Evolutionary conservation across 129 eudicot species (phyloP), one percentile per base, ranked within the genome.

Genomic region (Escallonia herrerae): DNA sequence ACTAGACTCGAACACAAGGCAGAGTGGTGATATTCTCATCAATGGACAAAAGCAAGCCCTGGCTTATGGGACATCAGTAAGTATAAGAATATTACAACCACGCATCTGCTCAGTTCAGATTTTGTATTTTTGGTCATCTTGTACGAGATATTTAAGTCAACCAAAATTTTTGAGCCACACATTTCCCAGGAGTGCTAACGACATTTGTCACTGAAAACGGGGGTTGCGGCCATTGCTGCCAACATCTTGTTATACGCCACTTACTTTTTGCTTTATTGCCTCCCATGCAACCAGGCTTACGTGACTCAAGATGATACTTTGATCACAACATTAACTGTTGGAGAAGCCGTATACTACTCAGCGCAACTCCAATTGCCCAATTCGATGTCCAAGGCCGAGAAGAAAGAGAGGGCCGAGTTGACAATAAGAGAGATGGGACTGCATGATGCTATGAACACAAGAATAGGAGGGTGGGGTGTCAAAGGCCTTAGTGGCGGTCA

Each of bases 401-500:
- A 74, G 53, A 65, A 53, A 15, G 67, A 61, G 3, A 58, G 73
- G 45, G 80, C 72, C 0, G 84, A 75, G 3, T 33, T 11, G 39
- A 63, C 66, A 0, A 80, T 80, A 14, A 66, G 22, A 39, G 76
- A 80, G 22, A 66, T 80, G 81, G 84, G 84, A 1, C 45, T 80
- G 42, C 71, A 80, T 37, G 84, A 75, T 43, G 62, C 58, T 15
- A 48, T 56, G 4, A 58, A 80, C 74, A 75, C 76, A 2, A 75
- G 74, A 46, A 75, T 80, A 33, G 84, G 84, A 41, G 81, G 78
- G 5, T 74, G 74, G 74, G 47, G 59, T 0, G 41, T 3, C 7
- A 80, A 63, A 67, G 81, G 84, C 10, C 37, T 80, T 3, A 75
- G 84, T 14, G 83, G 83, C 2, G 87, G 87, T 7, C 80, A 82